Base-by-base conservation (phyloP, 2,329 filamentous ascomycete species). In the Fusarium newnesense region DNA sequence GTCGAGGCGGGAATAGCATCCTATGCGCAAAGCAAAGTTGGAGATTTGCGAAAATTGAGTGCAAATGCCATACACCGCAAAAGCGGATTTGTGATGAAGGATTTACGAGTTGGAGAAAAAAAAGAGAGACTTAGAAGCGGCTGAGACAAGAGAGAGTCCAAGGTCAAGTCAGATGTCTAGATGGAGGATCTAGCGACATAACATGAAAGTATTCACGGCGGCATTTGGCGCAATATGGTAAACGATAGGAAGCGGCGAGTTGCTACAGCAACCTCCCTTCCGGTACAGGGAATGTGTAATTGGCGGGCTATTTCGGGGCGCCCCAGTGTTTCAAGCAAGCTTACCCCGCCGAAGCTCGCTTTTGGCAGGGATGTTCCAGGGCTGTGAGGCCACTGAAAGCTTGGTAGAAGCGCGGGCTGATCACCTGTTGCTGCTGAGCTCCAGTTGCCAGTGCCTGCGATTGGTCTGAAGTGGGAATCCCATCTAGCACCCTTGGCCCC, bases 311-410 rank as follows among this genome's bases (percentile, higher is more conserved):
- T 69, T 72, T 72, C 66, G 62, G 57, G 72, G 72, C 37, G 60
- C 57, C 56, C 67, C 59, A 69, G 56, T 67, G 76, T 78, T 78
- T 76, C 70, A 77, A 77, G 59, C 57, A 60, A 53, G 34, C 44
- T 50, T 78, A 77, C 76, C 76, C 76, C 76, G 76, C 76, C 76
- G 73, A 69, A 70, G 75, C 64, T 65, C 68, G 56, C 75, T 64
- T 67, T 50, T 58, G 66, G 61, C 72, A 70, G 54, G 68, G 69
- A 65, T 63, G 15, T 57, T 70, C 66, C 40, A 69, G 59, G 36
- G 34, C 64, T 60, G 52, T 60, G 71, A 73, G 70, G 47, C 71
- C 65, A 73, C 74, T 75, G 74, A 66, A 63, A 62, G 64, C 47
- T 67, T 71, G 40, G 67, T 66, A n/a, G 60, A 50, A 72, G 71